phyloP scores from a whole-genome alignment of 2,329 filamentous ascomycete species.

The Aspergillus sp. region DNA sequence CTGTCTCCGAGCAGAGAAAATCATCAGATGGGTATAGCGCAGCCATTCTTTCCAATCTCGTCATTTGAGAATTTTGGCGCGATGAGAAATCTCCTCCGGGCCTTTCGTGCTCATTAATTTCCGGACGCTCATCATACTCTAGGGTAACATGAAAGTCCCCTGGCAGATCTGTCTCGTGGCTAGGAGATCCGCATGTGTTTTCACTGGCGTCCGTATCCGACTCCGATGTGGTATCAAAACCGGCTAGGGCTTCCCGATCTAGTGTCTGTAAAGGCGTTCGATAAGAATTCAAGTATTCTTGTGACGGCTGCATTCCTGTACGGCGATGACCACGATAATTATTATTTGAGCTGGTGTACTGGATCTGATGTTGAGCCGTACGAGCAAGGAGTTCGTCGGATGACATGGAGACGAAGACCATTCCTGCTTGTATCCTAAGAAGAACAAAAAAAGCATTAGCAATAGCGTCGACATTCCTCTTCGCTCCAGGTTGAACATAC shows the following conservation, averaged over 20 bases:
- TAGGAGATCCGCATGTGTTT: conserved; percentile 15
- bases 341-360: conserved; percentile 55
- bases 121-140: conserved; percentile 43
- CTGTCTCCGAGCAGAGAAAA: conserved; percentile 37
- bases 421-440: conserved; percentile 79
- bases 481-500: conserved; percentile 58
- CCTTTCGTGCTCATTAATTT: conserved; percentile 42
- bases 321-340: conserved; percentile 36
- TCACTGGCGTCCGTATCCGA: conserved; percentile 29
- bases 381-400: conserved; percentile 74
- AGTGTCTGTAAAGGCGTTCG: conserved; percentile 42
- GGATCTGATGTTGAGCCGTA: conserved; percentile 76
- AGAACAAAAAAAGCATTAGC: conserved; percentile 38
- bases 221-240: conserved; percentile 29
- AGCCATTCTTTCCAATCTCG: conserved; percentile 25
- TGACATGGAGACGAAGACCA: conserved; percentile 89
- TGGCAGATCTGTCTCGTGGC: conserved; percentile 24
- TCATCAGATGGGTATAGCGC: conserved; percentile 33
- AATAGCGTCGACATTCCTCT: conserved; percentile 7
- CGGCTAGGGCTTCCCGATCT: conserved; percentile 32
- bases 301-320: conserved; percentile 39
- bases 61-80: conserved; percentile 31
- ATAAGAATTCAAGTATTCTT: conserved; percentile 45
- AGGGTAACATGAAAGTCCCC: conserved; percentile 42
- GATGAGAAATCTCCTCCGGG: conserved; percentile 30